These are phyloP conservation scores for Cryoendolithus antarcticus DNA, from an alignment of 2,329 filamentous ascomycete species.

Conservation along the genomic window DNA sequence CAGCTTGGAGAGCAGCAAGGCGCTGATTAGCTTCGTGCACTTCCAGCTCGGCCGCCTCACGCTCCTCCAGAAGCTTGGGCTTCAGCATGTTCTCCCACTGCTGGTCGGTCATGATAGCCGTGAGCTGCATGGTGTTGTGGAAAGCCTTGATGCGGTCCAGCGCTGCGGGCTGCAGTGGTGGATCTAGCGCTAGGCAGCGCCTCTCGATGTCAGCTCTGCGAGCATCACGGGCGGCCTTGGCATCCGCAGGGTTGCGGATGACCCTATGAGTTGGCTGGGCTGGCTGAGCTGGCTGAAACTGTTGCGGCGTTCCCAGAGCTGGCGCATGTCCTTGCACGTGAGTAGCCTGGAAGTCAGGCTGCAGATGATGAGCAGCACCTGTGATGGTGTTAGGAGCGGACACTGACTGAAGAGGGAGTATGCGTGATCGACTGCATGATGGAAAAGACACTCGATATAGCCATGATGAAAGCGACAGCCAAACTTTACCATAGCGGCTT, in stretches of 20 bases:
- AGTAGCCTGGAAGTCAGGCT: too few relatives aligned
- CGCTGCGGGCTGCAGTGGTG: conserved; percentile 50
- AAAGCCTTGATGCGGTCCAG: conserved; percentile 62
- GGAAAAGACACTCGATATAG: too few relatives aligned
- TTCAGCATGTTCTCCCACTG: conserved; percentile 55
- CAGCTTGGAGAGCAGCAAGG: conserved; percentile 31
- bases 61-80: conserved; percentile 54
- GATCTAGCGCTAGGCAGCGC: conserved; percentile 50
- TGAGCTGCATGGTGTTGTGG: conserved; percentile 59
- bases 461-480: too few relatives aligned
- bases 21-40: conserved; percentile 39
- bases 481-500: too few relatives aligned
- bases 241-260: conserved; percentile 49
- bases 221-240: conserved; percentile 49
- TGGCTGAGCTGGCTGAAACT: conserved; percentile 3
- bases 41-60: conserved; percentile 48
- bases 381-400: too few relatives aligned
- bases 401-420: too few relatives aligned
- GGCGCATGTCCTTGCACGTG: too few relatives aligned
- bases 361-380: too few relatives aligned
- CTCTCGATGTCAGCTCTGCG: conserved; percentile 60
- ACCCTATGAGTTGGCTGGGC: conserved; percentile 15
- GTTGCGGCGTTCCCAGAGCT: too few relatives aligned
- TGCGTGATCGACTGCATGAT: too few relatives aligned
- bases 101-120: conserved; percentile 52